Evolutionary conservation across 1,139 yeast species (phyloP).

Genomic region (Meyerozyma carpophila): DNA sequence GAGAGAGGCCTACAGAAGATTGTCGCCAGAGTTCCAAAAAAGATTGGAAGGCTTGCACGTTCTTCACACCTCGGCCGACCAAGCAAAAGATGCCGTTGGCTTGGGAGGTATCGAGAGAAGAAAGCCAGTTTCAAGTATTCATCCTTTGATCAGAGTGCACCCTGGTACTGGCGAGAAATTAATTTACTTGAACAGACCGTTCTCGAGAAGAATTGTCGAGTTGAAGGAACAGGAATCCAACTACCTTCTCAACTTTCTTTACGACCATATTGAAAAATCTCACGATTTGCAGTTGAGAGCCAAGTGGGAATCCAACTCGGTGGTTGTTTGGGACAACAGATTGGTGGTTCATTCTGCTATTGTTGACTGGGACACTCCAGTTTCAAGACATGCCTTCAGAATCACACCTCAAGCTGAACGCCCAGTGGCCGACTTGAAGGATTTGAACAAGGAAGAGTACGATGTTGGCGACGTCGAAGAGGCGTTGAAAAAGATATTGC

Average conservation of each 20-base stretch:
- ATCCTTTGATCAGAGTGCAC: constrained; percentile 64
- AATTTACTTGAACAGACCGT: constrained; percentile 55
- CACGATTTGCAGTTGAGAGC: constrained; percentile 55
- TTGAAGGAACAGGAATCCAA: constrained; percentile 62
- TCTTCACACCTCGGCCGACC: constrained; percentile 64
- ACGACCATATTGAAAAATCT: constrained; percentile 43
- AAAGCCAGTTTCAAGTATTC: constrained; percentile 52
- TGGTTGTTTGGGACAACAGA: constrained; percentile 72
- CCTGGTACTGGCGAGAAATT: constrained; percentile 63
- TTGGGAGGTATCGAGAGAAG: constrained; percentile 63
- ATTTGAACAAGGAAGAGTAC: constrained; percentile 27
- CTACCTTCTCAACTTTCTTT: constrained; percentile 48
- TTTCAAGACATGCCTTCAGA: constrained; percentile 62
- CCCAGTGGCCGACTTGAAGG: constrained; percentile 31
- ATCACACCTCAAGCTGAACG: constrained; percentile 61
- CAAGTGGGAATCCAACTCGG: constrained; percentile 55
- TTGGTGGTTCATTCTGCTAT: constrained; percentile 59
- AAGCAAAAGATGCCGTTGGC: constrained; percentile 50
- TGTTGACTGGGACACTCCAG: constrained; percentile 53
- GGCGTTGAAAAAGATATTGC: constrained; percentile 21
- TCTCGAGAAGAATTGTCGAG: constrained; percentile 58
- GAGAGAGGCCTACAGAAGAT: constrained; percentile 61
- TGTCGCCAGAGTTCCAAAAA: constrained; percentile 56
- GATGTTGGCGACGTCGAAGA: constrained; percentile 36
- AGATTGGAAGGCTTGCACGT: constrained; percentile 55